A percentile compares a stretch with the other conserved stretches of the same genome.
These are phyloP conservation scores for Hyaloraphidium curvatum DNA, from an alignment of 192 early-diverging fungal genomes.

Conservation along the genomic window DNA sequence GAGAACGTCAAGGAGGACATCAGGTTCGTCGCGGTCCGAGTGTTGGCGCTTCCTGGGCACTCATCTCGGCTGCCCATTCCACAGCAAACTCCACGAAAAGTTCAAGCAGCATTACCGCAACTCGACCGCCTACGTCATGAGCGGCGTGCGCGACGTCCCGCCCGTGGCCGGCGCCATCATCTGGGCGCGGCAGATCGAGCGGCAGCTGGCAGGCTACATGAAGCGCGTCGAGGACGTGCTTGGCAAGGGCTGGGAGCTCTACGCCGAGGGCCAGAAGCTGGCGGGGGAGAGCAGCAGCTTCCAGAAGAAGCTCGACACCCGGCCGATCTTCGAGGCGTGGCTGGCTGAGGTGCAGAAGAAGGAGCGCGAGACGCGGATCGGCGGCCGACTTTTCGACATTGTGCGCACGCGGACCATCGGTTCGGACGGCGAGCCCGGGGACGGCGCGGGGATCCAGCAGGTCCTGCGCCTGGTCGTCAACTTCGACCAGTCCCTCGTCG, in stretches of 20 bases:
- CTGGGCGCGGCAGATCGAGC: constrained; percentile 95
- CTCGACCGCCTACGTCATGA: constrained; percentile 74
- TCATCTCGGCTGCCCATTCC: too few species aligned
- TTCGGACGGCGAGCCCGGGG: neutral
- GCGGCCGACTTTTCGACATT: constrained; percentile 80
- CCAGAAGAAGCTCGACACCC: constrained; percentile 83
- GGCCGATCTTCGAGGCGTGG: constrained; percentile 83
- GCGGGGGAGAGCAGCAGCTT: constrained; percentile 73
- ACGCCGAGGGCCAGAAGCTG: constrained; percentile 90
- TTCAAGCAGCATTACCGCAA: constrained; percentile 82
- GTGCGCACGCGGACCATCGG: constrained; percentile 39
- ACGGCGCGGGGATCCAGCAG: neutral
- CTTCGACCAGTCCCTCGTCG: constrained; percentile 87
- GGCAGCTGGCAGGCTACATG: constrained; percentile 90
- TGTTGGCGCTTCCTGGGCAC: too few species aligned
- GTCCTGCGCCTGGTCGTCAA: constrained; percentile 65
- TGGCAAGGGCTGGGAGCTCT: constrained; percentile 90
- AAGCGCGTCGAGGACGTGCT: constrained; percentile 92
- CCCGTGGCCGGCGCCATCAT: constrained; percentile 84
- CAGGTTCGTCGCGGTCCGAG: too few species aligned
- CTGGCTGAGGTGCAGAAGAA: constrained; percentile 58
- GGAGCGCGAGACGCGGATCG: constrained; percentile 60
- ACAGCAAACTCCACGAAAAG: constrained; percentile 78
- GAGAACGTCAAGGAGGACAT: constrained; percentile 98
- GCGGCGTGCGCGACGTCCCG: constrained; percentile 79